Evolutionary conservation across 2,329 filamentous ascomycete species (phyloP).

Genomic region (Ophiostoma tasmaniense): DNA sequence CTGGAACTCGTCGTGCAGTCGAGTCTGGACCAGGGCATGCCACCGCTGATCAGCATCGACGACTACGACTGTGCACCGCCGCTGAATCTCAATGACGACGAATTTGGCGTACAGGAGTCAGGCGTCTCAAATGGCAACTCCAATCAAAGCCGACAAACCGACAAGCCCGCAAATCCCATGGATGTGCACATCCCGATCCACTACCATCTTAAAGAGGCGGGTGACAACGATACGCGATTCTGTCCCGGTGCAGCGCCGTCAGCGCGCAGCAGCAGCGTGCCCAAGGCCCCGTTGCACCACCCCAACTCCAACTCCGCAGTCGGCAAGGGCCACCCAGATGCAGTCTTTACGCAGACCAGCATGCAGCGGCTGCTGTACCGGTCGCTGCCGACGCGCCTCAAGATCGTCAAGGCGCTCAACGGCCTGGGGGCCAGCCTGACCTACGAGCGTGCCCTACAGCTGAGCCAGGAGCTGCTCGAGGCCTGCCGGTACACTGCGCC

Average conservation of each 20-base stretch:
- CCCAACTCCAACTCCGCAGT: neutral
- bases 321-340: conserved; percentile 13
- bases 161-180: neutral
- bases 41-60: conserved; percentile 36
- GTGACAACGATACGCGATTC: neutral
- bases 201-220: neutral
- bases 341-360: conserved; percentile 18
- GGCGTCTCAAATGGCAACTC: neutral
- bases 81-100: conserved; percentile 43
- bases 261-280: neutral
- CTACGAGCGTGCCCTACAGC: conserved; percentile 21
- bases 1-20: conserved; percentile 46
- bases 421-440: conserved; percentile 16
- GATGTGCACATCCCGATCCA: conserved; percentile 3
- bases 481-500: conserved; percentile 17
- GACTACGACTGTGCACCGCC: conserved; percentile 45
- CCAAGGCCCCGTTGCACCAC: neutral
- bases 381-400: conserved; percentile 19
- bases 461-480: conserved; percentile 20
- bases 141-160: neutral
- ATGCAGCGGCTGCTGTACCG: conserved; percentile 24
- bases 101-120: conserved; percentile 32
- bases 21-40: conserved; percentile 42
- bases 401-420: conserved; percentile 20
- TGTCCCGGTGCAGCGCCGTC: neutral